phyloP scores from a whole-genome alignment of 139 green algal genomes.

The Edaphochlamys debaryana region DNA sequence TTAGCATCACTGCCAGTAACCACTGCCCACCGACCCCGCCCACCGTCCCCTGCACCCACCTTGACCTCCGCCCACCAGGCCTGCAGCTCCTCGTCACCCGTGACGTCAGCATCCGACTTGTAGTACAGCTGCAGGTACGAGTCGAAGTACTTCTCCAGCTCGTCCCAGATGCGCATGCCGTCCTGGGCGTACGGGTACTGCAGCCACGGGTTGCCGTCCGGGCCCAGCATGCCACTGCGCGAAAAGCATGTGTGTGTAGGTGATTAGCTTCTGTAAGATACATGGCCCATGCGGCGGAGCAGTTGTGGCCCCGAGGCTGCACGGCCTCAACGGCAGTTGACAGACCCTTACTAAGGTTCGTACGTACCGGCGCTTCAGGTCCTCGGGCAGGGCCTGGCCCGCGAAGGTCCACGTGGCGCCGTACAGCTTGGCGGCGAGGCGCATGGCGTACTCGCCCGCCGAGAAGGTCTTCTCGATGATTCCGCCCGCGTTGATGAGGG shows the following conservation, averaged over 20 bases:
- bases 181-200: slow-evolving; percentile 66
- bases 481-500: slow-evolving; percentile 60
- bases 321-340: too few relatives aligned
- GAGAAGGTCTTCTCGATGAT: slow-evolving; percentile 56
- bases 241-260: not conserved
- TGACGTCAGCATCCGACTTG: slow-evolving; percentile 35
- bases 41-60: not conserved
- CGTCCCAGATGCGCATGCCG: slow-evolving; percentile 44
- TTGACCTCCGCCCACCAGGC: slow-evolving; percentile 57
- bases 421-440: slow-evolving; percentile 43
- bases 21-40: too few relatives aligned
- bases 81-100: slow-evolving; percentile 55
- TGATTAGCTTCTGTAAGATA: too few relatives aligned
- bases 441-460: slow-evolving; percentile 37
- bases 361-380: too few relatives aligned
- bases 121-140: slow-evolving; percentile 63
- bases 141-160: slow-evolving; percentile 34
- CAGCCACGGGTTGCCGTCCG: slow-evolving; percentile 12
- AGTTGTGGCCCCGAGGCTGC: too few relatives aligned
- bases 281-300: too few relatives aligned
- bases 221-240: slow-evolving; percentile 33
- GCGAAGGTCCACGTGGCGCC: slow-evolving; percentile 31
- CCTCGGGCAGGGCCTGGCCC: slow-evolving; percentile 11
- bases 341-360: too few relatives aligned
- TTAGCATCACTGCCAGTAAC: too few relatives aligned